phyloP scores from a whole-genome alignment of 768 basidiomycete species.

The Suillus variegatus region DNA sequence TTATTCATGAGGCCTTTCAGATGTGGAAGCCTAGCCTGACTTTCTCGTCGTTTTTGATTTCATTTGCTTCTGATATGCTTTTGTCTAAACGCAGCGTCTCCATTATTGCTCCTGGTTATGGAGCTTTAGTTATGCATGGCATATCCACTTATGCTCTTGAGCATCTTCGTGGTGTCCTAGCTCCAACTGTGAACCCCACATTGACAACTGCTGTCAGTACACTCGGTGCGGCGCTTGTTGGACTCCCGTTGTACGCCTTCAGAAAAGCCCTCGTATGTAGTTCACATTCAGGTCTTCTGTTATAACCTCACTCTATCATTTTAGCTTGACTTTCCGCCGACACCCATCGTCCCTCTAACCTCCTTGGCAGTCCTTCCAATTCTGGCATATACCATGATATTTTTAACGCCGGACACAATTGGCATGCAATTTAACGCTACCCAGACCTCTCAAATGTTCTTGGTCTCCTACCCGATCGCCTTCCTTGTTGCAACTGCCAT shows the following conservation, averaged over 20 bases:
- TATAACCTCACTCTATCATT: slow-evolving; percentile 12
- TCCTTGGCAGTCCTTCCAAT: slow-evolving; percentile 63
- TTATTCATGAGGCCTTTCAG: slow-evolving; percentile 33
- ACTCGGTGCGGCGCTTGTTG: slow-evolving; percentile 63
- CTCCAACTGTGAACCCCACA: slow-evolving; percentile 57
- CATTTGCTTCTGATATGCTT: slow-evolving; percentile 56
- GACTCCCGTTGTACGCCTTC: slow-evolving; percentile 65
- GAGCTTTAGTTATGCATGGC: slow-evolving; percentile 60
- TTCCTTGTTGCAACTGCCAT: slow-evolving; percentile 50
- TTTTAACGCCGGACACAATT: slow-evolving; percentile 54
- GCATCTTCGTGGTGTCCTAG: slow-evolving; percentile 58
- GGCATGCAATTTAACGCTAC: slow-evolving; percentile 48
- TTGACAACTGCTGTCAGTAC: slow-evolving; percentile 57
- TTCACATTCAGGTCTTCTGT: not conserved
- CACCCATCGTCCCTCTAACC: slow-evolving; percentile 55
- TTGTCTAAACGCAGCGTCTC: slow-evolving; percentile 40
- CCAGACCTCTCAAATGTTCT: slow-evolving; percentile 56
- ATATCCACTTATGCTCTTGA: slow-evolving; percentile 62
- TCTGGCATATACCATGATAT: slow-evolving; percentile 62
- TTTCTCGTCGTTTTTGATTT: slow-evolving; percentile 49
- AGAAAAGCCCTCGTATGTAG: slow-evolving; percentile 56
- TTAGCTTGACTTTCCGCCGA: slow-evolving; percentile 51
- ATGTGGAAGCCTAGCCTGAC: slow-evolving; percentile 51
- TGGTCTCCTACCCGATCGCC: slow-evolving; percentile 57
- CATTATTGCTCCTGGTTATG: slow-evolving; percentile 61